Percentiles rank a stretch among this genome's conserved stretches.
Evolutionary conservation across 495 filamentous ascomycete genomes (phyloP).

Genomic region (Penicillium fimorum): DNA sequence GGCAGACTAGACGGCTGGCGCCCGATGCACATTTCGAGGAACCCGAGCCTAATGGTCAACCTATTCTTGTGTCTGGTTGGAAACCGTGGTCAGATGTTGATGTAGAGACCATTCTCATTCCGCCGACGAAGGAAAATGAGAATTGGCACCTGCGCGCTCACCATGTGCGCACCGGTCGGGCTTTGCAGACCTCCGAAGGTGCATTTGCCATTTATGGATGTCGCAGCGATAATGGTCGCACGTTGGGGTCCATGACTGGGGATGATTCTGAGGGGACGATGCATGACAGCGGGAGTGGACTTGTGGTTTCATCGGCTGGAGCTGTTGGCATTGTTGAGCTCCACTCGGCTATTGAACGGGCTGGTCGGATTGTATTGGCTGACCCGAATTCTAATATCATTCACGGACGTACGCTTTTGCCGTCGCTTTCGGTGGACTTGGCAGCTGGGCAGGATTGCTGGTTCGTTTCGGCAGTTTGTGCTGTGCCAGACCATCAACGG

Average conservation of each 20-base stretch:
- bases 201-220: constrained; percentile 68
- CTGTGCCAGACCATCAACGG: constrained; percentile 34
- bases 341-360: constrained; percentile 38
- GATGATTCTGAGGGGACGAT: constrained; percentile 56
- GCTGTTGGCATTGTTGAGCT: constrained; percentile 70
- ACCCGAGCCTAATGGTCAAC: constrained; percentile 42
- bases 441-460: constrained; percentile 37
- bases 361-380: constrained; percentile 62
- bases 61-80: constrained; percentile 66
- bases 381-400: constrained; percentile 79
- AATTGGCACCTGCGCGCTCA: constrained; percentile 72
- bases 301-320: constrained; percentile 62
- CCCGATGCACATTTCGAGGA: constrained; percentile 56
- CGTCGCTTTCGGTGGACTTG: constrained; percentile 52
- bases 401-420: constrained; percentile 66
- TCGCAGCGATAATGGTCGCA: constrained; percentile 55
- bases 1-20: constrained; percentile 67
- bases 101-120: constrained; percentile 62
- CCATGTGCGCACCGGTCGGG: constrained; percentile 54
- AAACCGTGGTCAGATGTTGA: constrained; percentile 64
- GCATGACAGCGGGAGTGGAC: constrained; percentile 49
- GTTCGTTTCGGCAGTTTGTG: constrained; percentile 53
- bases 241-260: constrained; percentile 52
- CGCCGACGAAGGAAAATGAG: constrained; percentile 48
- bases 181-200: constrained; percentile 67